These are phyloP conservation scores for Tetrapisispora pingtungensis DNA, from an alignment of 805 yeast genomes.

Conservation along the genomic window DNA sequence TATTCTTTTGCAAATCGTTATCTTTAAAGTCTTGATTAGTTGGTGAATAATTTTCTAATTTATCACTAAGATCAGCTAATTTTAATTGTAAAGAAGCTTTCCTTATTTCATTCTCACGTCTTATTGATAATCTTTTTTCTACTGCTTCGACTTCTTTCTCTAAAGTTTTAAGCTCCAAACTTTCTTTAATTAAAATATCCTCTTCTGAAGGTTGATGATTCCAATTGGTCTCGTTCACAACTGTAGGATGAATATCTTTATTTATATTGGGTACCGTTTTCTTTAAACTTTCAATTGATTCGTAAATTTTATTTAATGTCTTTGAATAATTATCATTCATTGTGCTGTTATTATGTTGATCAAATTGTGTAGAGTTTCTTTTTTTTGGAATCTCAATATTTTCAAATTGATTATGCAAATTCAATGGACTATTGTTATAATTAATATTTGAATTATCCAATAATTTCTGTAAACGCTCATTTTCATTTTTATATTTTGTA, in stretches of 20 bases:
- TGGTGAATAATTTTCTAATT: slow-evolving; percentile 8
- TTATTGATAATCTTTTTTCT: slow-evolving; percentile 25
- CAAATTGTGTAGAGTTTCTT: slow-evolving; percentile 5
- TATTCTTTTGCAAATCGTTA: background rate
- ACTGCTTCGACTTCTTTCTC: slow-evolving; percentile 28
- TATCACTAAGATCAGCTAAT: slow-evolving; percentile 20
- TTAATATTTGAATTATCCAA: background rate
- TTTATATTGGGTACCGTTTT: background rate
- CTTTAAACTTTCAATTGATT: background rate
- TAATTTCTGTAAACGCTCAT: slow-evolving; percentile 1
- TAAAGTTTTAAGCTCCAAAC: slow-evolving; percentile 27
- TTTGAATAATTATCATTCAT: background rate
- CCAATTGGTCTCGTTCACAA: background rate
- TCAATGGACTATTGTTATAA: background rate
- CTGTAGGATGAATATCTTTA: background rate
- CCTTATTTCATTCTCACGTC: slow-evolving; percentile 29
- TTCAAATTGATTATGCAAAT: slow-evolving; percentile 5
- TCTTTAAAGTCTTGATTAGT: background rate
- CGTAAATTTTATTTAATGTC: slow-evolving; percentile 1
- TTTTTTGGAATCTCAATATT: slow-evolving; percentile 19
- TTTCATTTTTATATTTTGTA: slow-evolving; percentile 23
- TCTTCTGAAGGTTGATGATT: slow-evolving; percentile 20
- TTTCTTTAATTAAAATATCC: slow-evolving; percentile 29
- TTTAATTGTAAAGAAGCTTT: slow-evolving; percentile 28
- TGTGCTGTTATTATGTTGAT: background rate